Percentiles rank a stretch among this genome's conserved stretches.
phyloP scores from a whole-genome alignment of 1,284 basidiomycete genomes.

The Neonothopanus nambi region DNA sequence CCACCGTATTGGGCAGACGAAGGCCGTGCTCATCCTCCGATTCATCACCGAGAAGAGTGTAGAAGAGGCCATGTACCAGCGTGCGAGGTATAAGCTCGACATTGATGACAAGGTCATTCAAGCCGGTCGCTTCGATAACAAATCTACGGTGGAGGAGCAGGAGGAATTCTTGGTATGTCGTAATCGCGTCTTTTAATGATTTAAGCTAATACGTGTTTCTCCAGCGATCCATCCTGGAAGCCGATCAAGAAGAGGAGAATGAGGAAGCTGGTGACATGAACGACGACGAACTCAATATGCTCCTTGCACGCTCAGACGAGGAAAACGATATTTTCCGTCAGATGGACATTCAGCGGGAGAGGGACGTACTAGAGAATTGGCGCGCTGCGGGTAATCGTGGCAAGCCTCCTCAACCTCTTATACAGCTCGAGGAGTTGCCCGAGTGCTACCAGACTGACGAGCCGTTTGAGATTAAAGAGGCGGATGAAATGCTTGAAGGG shows the following conservation, averaged over 20 bases:
- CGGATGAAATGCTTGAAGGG: conserved; percentile 74
- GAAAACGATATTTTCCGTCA: conserved; percentile 81
- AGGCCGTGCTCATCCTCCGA: conserved; percentile 94
- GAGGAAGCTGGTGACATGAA: conserved; percentile 95
- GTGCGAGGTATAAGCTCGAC: conserved; percentile 95
- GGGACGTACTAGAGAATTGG: conserved; percentile 73
- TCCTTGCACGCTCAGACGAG: conserved; percentile 85
- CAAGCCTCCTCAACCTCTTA: conserved; percentile 77
- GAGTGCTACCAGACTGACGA: conserved; percentile 89
- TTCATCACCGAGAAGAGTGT: conserved; percentile 98
- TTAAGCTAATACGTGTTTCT: conserved; percentile 9
- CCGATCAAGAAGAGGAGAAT: conserved; percentile 89
- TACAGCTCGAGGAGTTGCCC: conserved; percentile 90
- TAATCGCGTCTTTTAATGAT: conserved; percentile 9
- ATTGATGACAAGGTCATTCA: conserved; percentile 99
- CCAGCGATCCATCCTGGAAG: conserved; percentile 83
- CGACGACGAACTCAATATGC: conserved; percentile 95
- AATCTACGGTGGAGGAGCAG: conserved; percentile 96
- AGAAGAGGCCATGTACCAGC: conserved; percentile 95
- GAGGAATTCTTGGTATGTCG: conserved; percentile 85
- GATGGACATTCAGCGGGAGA: conserved; percentile 85
- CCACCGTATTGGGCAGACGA: conserved; percentile 99
- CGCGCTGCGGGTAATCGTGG: conserved; percentile 76
- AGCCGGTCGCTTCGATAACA: conserved; percentile 99
- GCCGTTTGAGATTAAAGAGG: conserved; percentile 69